Evolutionary conservation across 78 protist genomes (phyloP), one percentile per base, ranked within the genome.

Genomic region (Tieghemostelium lacteum): DNA sequence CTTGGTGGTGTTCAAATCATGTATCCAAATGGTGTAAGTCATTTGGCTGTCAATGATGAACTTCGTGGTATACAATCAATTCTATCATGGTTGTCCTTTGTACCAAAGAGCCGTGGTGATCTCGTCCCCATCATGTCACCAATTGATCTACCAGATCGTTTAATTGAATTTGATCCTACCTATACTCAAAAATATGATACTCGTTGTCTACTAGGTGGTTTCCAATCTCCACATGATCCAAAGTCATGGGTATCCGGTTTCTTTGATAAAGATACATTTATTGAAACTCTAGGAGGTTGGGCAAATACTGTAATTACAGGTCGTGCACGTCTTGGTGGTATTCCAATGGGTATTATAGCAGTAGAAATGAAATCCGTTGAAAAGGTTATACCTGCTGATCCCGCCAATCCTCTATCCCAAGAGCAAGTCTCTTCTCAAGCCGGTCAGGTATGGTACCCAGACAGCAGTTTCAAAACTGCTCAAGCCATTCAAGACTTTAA

Each of bases 401-500:
- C 99, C 0, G 99, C 99, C 61, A 94, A 96, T 88, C 96, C 96
- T 37, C 85, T 72, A 19, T 93, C 96, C 8, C 40, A 74, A 29
- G 96, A 91, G 55, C 65, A 65, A 16, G 80, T 87, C 31, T 57
- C 65, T 37, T 62, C 87, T 40, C 97, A 97, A 87, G 98, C 99
- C 3, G 98, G 97, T 31, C 98, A 96, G 86, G 98, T 98, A 73
- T 98, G 99, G 99, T 98, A 66, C 92, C 99, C 99, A 7, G 98
- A 98, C 93, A 77, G 95, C 12, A 97, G 98, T 3, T 97, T 22
- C 96, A 98, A 98, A 85, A 98, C 99, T 36, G 98, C 99, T 40
- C 98, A 96, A 73, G 98, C 98, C 10, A 94, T 98, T 24, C 45
- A 66, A n/a, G 99, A 98, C 75, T 94, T 97, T 75, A 75, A 96